A percentile compares a stretch with the other conserved stretches of the same genome.
Evolutionary conservation across 73 alveolate genomes (phyloP).

Genomic region (Uronychia setigera): DNA sequence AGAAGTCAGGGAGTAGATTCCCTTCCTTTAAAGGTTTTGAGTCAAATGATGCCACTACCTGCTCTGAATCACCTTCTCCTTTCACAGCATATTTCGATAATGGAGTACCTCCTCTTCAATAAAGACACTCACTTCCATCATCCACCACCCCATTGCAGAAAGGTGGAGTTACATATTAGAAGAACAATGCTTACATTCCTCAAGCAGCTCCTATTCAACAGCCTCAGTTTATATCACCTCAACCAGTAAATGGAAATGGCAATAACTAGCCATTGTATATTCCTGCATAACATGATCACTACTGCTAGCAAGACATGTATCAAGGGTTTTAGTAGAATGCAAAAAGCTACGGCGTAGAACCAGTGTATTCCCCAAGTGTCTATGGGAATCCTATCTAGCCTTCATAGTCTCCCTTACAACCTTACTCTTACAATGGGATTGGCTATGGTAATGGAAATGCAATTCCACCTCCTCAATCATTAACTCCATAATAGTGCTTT

Average conservation of each 20-base stretch:
- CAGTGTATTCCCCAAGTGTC: background rate
- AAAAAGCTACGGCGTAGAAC: background rate
- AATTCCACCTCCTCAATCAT: background rate
- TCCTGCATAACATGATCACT: background rate
- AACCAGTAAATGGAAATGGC: background rate
- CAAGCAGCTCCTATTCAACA: background rate
- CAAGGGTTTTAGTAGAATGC: background rate
- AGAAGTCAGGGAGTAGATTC: background rate
- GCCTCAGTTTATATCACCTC: background rate
- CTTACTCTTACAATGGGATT: background rate
- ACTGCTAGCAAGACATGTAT: too few species aligned
- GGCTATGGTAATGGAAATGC: too few species aligned
- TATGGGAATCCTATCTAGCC: background rate
- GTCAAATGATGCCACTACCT: background rate
- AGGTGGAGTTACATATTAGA: too few species aligned
- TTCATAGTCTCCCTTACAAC: background rate
- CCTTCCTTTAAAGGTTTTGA: background rate
- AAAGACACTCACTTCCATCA: background rate
- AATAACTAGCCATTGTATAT: background rate
- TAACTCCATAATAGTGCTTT: background rate
- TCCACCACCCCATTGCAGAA: background rate
- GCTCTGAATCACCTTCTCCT: background rate
- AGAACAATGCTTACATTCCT: background rate
- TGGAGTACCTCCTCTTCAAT: background rate
- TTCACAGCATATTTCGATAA: background rate